Evolutionary conservation across 108 stramenopile genomes (phyloP).

Genomic region (Nannochloropsis oceanica): DNA sequence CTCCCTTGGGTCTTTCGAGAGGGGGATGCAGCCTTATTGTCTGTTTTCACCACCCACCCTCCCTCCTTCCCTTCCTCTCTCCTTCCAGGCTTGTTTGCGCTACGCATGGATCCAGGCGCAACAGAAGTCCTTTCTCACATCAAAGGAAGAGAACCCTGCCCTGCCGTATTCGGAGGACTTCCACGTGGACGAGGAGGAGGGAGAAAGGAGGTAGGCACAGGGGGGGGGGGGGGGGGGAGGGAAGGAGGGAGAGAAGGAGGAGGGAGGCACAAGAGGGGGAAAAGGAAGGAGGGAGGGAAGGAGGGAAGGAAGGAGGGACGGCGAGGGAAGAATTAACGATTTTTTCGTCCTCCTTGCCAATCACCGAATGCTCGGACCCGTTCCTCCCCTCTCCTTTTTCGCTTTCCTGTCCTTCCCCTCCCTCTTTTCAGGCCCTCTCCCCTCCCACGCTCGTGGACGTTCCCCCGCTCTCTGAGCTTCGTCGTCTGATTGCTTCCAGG

Average conservation of each 20-base stretch:
- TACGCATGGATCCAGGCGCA: neutral
- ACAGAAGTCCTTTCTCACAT: neutral
- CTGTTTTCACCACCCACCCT: neutral
- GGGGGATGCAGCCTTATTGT: too few species aligned
- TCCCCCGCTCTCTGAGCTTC: neutral
- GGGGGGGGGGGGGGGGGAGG: neutral
- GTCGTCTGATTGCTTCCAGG: neutral
- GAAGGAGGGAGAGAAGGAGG: neutral
- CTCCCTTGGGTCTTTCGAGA: neutral
- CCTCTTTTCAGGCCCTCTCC: neutral
- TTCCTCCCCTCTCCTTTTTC: neutral
- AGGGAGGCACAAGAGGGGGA: too few species aligned
- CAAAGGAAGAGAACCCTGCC: neutral
- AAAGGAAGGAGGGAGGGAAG: neutral
- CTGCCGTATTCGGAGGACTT: neutral
- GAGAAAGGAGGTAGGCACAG: neutral
- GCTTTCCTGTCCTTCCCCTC: neutral
- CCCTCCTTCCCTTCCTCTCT: neutral
- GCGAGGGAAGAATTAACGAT: neutral
- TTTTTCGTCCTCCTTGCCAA: neutral
- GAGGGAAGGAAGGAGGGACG: neutral
- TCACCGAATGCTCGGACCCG: neutral
- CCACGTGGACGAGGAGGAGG: neutral
- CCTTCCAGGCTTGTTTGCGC: neutral
- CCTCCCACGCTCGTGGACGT: neutral